phyloP scores from a whole-genome alignment of 2,329 filamentous ascomycete genomes.

The Colletotrichum horii region DNA sequence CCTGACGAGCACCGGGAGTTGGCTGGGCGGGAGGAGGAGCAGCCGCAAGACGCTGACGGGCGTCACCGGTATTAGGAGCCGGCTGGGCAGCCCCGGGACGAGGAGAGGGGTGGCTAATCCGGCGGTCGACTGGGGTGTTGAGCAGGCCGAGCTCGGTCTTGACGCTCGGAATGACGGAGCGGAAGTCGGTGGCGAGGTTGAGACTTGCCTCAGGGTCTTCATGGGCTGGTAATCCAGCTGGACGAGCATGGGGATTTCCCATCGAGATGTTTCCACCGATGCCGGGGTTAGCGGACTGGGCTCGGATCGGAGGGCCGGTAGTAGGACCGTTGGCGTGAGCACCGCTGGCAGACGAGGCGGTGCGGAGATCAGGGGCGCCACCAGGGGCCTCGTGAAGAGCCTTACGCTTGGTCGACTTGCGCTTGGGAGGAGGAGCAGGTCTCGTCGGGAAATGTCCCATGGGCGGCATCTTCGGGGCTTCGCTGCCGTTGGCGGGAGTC shows the following conservation, averaged over 20 bases:
- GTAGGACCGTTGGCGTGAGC: background rate
- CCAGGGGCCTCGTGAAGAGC: background rate
- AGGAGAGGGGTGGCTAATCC: background rate
- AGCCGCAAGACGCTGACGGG: no score
- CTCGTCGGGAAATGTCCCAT: background rate
- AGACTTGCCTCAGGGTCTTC: background rate
- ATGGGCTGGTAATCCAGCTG: rapidly evolving
- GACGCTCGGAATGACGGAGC: background rate
- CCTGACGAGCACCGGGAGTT: background rate
- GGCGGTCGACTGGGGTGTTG: background rate
- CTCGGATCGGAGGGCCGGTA: background rate
- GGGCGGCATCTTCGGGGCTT: background rate
- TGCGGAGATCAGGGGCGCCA: background rate
- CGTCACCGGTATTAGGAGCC: background rate
- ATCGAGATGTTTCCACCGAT: background rate
- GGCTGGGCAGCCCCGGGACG: background rate
- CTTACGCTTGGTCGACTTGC: background rate
- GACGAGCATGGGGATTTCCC: rapidly evolving
- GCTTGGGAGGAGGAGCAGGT: background rate
- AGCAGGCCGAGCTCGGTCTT: background rate
- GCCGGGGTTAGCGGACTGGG: background rate
- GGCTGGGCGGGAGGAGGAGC: background rate
- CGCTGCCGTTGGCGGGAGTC: background rate
- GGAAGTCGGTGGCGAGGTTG: background rate
- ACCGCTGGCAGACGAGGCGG: background rate